These are phyloP conservation scores for Jatropha multifida DNA, from an alignment of 441 rosid genomes.

Conservation along the genomic window DNA sequence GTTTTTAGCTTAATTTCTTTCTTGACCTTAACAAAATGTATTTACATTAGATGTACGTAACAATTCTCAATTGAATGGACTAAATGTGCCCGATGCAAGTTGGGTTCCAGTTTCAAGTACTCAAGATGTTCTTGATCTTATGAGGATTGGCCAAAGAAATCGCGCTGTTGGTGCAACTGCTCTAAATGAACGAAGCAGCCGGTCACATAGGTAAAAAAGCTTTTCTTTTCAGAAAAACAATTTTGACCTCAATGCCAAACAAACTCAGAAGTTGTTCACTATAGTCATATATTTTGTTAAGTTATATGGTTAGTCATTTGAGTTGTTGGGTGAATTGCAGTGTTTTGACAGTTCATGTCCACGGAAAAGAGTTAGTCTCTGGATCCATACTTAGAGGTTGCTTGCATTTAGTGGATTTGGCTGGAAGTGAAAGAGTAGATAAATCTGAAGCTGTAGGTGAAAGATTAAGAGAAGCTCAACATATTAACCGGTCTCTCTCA, in stretches of 20 bases:
- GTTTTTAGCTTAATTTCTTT: not conserved
- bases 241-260: too few relatives aligned
- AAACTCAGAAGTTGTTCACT: not conserved
- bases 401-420: slow-evolving; percentile 92
- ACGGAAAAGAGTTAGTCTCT: slow-evolving; percentile 74
- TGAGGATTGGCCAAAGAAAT: slow-evolving; percentile 84
- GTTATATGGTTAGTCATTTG: not conserved
- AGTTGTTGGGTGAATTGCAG: slow-evolving; percentile 35
- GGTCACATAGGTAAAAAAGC: slow-evolving; percentile 70
- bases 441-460: slow-evolving; percentile 96
- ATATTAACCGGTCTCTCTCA: slow-evolving; percentile 85
- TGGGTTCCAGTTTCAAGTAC: slow-evolving; percentile 77
- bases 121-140: slow-evolving; percentile 82
- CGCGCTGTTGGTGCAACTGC: slow-evolving; percentile 98
- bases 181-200: slow-evolving; percentile 88
- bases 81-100: slow-evolving; percentile 95
- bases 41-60: slow-evolving; percentile 86
- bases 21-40: slow-evolving; percentile 41
- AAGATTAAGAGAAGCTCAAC: slow-evolving; percentile 94
- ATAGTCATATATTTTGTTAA: not conserved
- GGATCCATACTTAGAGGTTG: slow-evolving; percentile 83
- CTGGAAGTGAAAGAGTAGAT: slow-evolving; percentile 97
- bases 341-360: slow-evolving; percentile 83
- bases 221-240: not conserved
- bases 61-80: slow-evolving; percentile 82